These are phyloP conservation scores for Pythium utonaiense DNA, from an alignment of 352 stramenopile species.

Conservation along the genomic window DNA sequence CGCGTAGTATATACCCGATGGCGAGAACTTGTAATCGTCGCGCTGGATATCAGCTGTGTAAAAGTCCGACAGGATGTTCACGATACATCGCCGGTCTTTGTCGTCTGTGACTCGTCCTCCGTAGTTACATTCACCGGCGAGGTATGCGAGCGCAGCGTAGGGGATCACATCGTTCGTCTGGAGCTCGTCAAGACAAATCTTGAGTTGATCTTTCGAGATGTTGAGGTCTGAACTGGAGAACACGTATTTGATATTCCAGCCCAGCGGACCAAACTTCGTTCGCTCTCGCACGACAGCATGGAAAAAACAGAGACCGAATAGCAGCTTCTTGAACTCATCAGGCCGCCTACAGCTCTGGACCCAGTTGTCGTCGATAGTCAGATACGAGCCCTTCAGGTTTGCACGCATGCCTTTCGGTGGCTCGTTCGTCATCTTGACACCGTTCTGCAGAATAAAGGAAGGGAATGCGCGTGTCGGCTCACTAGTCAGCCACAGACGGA, in stretches of 20 bases:
- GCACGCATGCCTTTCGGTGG: constrained; percentile 92
- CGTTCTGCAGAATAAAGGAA: constrained; percentile 91
- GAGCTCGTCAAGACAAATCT: constrained; percentile 79
- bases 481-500: constrained; percentile 94
- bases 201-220: constrained; percentile 85
- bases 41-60: constrained; percentile 75
- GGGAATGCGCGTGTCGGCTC: constrained; percentile 92
- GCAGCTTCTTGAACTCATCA: constrained; percentile 76
- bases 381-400: constrained; percentile 92
- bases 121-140: constrained; percentile 94
- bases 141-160: constrained; percentile 90
- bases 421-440: constrained; percentile 96
- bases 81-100: constrained; percentile 88
- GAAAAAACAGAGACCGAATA: constrained; percentile 92
- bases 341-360: constrained; percentile 56
- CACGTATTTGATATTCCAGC: constrained; percentile 90
- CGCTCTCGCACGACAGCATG: constrained; percentile 84
- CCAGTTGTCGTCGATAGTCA: constrained; percentile 79
- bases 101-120: constrained; percentile 93
- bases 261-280: constrained; percentile 81
- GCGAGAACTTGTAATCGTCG: constrained; percentile 78
- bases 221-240: constrained; percentile 83
- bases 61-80: constrained; percentile 85
- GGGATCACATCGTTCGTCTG: constrained; percentile 63
- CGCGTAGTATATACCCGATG: constrained; percentile 81